phyloP scores from a whole-genome alignment of 2,329 filamentous ascomycete species.

The Sporothrix inflata region DNA sequence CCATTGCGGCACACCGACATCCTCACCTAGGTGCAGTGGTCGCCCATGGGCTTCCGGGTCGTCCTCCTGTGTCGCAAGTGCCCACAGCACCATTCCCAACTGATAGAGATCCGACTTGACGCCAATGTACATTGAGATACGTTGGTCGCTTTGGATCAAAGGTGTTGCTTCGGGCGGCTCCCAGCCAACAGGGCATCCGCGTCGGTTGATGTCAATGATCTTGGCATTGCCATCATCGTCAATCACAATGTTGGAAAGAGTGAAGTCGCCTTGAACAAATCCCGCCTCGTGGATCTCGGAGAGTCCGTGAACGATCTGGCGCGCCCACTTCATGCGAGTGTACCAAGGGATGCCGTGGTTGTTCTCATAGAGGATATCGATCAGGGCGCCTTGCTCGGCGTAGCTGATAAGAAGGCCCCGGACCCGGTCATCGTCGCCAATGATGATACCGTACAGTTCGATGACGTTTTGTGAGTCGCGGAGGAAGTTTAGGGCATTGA shows the following conservation, averaged over 20 bases:
- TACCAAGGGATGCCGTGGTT: slow-evolving; percentile 67
- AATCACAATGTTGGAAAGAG: slow-evolving; percentile 94
- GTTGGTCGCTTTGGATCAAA: slow-evolving; percentile 84
- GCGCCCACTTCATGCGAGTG: slow-evolving; percentile 82
- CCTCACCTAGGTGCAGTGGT: slow-evolving; percentile 65
- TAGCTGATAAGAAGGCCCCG: slow-evolving; percentile 90
- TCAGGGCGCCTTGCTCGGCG: slow-evolving; percentile 82
- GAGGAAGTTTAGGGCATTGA: slow-evolving; percentile 87
- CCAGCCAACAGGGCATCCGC: slow-evolving; percentile 97
- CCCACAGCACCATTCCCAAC: slow-evolving; percentile 96
- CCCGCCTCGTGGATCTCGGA: slow-evolving; percentile 93
- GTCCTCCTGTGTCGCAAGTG: slow-evolving; percentile 81
- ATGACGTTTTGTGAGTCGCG: slow-evolving; percentile 77
- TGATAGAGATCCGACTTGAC: slow-evolving; percentile 97
- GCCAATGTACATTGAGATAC: slow-evolving; percentile 95
- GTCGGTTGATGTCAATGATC: slow-evolving; percentile 97
- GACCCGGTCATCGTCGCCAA: slow-evolving; percentile 76
- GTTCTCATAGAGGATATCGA: slow-evolving; percentile 87
- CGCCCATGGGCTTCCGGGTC: slow-evolving; percentile 81
- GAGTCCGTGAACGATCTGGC: slow-evolving; percentile 85
- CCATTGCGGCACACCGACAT: slow-evolving; percentile 72
- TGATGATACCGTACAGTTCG: slow-evolving; percentile 81
- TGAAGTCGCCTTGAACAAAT: slow-evolving; percentile 97
- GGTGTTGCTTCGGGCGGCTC: slow-evolving; percentile 89
- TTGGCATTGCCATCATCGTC: slow-evolving; percentile 82